phyloP scores from a whole-genome alignment of 106 monocot species.

The Xerophyta viscosa region DNA sequence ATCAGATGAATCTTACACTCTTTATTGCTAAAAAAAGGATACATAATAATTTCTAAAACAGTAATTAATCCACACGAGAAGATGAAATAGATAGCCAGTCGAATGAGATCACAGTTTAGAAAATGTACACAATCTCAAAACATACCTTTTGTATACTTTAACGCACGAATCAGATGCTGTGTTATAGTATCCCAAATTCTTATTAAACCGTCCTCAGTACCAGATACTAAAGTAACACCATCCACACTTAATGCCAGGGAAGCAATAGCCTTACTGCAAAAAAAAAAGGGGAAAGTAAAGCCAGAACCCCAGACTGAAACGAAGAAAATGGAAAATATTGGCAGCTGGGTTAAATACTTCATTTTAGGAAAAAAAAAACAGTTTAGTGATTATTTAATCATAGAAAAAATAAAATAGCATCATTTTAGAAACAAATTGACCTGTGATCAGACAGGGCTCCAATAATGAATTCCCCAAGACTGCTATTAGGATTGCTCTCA shows the following conservation, averaged over 20 bases:
- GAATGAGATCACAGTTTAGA: neutral
- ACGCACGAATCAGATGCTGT: slow-evolving; percentile 37
- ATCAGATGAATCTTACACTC: no score
- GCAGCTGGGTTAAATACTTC: no score
- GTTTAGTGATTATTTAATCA: no score
- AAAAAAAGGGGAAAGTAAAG: neutral
- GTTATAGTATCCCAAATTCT: slow-evolving; percentile 69
- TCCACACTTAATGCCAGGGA: slow-evolving; percentile 62
- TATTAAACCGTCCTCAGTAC: slow-evolving; percentile 79
- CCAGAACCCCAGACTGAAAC: neutral
- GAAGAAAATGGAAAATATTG: neutral
- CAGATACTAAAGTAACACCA: slow-evolving; percentile 74
- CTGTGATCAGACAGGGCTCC: slow-evolving; percentile 58
- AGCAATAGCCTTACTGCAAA: slow-evolving; percentile 66
- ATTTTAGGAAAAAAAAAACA: no score
- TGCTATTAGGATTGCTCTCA: slow-evolving; percentile 28
- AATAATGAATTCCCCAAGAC: slow-evolving; percentile 42
- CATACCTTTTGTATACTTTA: slow-evolving; percentile 80
- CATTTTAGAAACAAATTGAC: slow-evolving; percentile 17
- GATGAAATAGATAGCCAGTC: no score
- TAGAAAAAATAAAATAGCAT: neutral
- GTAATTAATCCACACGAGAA: no score
- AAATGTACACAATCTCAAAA: neutral
- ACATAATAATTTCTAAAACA: no score
- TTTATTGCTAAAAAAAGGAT: no score